Evolutionary conservation across 257 asterid genomes (phyloP).

Genomic region (Nicotiana knightiana): DNA sequence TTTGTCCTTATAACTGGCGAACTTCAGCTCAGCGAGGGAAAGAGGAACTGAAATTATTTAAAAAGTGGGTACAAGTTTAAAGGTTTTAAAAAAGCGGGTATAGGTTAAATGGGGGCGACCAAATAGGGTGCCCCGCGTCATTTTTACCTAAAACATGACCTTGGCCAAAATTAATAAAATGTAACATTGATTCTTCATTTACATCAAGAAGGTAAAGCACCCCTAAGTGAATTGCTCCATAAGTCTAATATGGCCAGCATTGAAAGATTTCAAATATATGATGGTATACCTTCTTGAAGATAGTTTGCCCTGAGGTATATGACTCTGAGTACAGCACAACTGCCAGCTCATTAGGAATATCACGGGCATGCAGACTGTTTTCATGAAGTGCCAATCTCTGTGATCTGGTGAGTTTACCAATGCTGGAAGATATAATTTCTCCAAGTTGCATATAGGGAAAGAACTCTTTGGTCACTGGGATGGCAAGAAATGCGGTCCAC

Average conservation of each 20-base stretch:
- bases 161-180: too few relatives aligned
- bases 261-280: constrained; percentile 3
- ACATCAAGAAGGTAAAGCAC: constrained; percentile 67
- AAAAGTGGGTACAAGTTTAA: too few relatives aligned
- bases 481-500: constrained; percentile 86
- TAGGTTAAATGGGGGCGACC: too few relatives aligned
- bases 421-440: constrained; percentile 76
- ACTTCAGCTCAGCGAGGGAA: too few relatives aligned
- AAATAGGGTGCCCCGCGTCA: too few relatives aligned
- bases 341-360: constrained; percentile 71
- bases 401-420: constrained; percentile 61
- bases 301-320: constrained; percentile 75
- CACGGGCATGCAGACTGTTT: constrained; percentile 69
- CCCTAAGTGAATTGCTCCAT: constrained; percentile 80
- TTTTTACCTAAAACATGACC: too few relatives aligned
- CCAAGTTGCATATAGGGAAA: constrained; percentile 85
- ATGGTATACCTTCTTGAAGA: constrained; percentile 39
- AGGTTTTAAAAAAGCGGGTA: rapidly evolving
- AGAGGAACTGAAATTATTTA: too few relatives aligned
- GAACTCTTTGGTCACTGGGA: constrained; percentile 67
- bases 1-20: too few relatives aligned
- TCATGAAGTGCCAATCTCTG: constrained; percentile 93
- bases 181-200: too few relatives aligned
- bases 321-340: constrained; percentile 81
- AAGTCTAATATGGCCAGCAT: constrained; percentile 46